Conservation (phyloP, 192 early-diverging fungal species). For the Lobosporangium transversale region DNA sequence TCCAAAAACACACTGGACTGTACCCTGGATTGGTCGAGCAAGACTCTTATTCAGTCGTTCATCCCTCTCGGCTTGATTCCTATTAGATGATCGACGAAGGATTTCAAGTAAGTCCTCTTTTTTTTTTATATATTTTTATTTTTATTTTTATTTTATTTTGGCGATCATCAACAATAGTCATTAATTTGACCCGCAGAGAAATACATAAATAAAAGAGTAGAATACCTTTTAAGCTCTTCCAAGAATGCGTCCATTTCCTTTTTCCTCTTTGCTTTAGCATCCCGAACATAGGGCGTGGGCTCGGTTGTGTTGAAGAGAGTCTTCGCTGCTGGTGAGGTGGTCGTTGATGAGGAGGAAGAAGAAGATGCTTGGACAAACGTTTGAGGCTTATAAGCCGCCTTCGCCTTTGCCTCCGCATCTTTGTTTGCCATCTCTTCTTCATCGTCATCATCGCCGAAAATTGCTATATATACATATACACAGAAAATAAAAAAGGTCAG, state of each 20-base stretch:
- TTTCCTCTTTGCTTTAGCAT: conserved; percentile 67
- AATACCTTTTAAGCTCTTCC: conserved; percentile 81
- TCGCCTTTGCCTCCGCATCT: conserved; percentile 26
- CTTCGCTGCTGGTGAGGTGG: conserved; percentile 5
- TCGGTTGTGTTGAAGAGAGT: conserved; percentile 53
- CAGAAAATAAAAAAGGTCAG: not conserved
- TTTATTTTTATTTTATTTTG: no score
- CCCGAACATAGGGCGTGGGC: conserved; percentile 36
- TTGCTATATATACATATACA: conserved; percentile 19
- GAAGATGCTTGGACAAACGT: conserved; percentile 27
- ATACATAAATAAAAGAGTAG: no score
- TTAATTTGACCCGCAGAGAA: no score
- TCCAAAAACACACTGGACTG: no score
- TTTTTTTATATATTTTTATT: no score
- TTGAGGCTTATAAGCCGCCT: conserved; percentile 51
- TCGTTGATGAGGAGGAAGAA: not conserved
- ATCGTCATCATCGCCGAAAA: conserved; percentile 57
- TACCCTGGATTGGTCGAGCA: conserved; percentile 42
- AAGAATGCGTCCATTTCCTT: conserved; percentile 87
- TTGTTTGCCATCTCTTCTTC: conserved; percentile 43
- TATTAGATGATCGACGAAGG: not conserved
- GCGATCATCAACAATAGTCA: no score
- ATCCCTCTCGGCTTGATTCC: conserved; percentile 71
- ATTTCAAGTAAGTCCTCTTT: not conserved
- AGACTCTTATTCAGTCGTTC: conserved; percentile 55